Conservation (phyloP, 2,329 filamentous ascomycete genomes). For the Arthrobotrys entomopaga region DNA sequence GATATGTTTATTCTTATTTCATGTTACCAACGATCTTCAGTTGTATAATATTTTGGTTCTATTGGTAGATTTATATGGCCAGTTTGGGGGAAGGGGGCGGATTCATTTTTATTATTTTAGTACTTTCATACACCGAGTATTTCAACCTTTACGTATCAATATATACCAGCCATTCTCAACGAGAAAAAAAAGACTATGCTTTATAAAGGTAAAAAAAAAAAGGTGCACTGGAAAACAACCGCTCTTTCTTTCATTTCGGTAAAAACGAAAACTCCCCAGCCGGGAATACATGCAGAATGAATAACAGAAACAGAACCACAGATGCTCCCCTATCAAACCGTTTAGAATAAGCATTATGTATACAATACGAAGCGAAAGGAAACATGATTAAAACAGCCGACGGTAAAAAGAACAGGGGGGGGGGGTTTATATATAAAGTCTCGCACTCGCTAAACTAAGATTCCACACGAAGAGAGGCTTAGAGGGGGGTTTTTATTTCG, state of each 20-base stretch:
- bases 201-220: background rate
- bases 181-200: background rate
- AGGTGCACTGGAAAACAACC: background rate
- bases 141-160: background rate
- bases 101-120: background rate
- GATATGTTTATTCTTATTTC: background rate
- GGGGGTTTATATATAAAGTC: background rate
- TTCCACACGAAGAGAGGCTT: background rate
- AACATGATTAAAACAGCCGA: background rate
- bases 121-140: background rate
- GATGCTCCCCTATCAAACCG: background rate
- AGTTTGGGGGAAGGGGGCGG: background rate
- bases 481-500: constrained; percentile 4
- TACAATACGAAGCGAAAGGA: constrained; percentile 10
- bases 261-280: background rate
- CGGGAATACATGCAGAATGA: background rate
- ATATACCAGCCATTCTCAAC: too few relatives aligned
- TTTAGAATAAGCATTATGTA: constrained; percentile 5
- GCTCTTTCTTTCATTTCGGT: background rate
- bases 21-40: constrained; percentile 3
- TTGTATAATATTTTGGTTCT: constrained; percentile 21
- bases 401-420: too few relatives aligned
- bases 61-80: background rate
- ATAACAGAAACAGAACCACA: background rate
- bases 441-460: background rate